Evolutionary conservation across 2,329 filamentous ascomycete genomes (phyloP), one percentile per base, ranked within the genome.

Genomic region (Claviceps spartinae): DNA sequence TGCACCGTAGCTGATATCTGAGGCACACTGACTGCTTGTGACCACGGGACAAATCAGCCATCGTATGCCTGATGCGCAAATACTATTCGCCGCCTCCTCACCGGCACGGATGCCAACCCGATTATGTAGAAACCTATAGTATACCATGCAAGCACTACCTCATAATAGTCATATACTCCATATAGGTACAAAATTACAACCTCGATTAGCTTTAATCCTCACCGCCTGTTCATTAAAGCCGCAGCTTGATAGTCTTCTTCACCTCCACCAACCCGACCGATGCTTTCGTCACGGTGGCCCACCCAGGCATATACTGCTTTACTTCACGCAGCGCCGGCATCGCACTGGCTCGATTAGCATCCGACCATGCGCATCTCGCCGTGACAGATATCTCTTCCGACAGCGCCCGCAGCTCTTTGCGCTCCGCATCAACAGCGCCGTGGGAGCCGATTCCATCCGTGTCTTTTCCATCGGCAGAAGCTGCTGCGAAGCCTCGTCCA

Each of bases 301-400:
- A 98, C 4, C 74, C 71, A 0, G 93, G 93, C 58, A 82, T 76
- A 67, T 82, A 96, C 63, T 82, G 77, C 58, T 78, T 72, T 48
- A 87, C 74, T 68, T 97, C 90, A 59, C 93, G 85, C 49, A 91
- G 77, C 1, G 90, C 90, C 0, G 91, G 90, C 47, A 97, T 89
- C 1, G 75, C 74, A 3, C 80, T 83, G 2, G 69, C 67, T 38
- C 72, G 69, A 61, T 96, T 96, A 45, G 79, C 82, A 69, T 98
- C 93, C 60, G 85, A 88, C 89, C 90, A 97, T 36, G 86, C 72
- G 67, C 93, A 97, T 16, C 83, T 75, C 1, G 90, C 81, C 37
- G 71, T 76, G 1, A 89, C 86, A 56, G 74, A 75, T 37, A 88
- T 63, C 5, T 54, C 47, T 14, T 60, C 57, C 4, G 53, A 53